phyloP scores from a whole-genome alignment of 768 basidiomycete species.

The Pleurotus platypus region DNA sequence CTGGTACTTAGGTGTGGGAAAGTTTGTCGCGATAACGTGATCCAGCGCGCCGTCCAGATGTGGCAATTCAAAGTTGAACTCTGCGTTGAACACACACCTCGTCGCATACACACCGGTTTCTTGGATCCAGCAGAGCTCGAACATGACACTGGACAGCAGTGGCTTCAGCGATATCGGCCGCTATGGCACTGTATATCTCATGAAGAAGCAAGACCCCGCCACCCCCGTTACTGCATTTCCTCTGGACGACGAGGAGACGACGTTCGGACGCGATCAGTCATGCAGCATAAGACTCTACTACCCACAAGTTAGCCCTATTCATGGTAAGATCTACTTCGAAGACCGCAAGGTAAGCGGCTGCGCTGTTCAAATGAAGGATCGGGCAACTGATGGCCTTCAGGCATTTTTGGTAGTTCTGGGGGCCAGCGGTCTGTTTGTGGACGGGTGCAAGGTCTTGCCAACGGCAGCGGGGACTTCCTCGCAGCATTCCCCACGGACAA shows the following conservation, averaged over 20 bases:
- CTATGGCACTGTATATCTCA: conserved; percentile 61
- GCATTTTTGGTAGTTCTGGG: conserved; percentile 69
- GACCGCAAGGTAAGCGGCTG: conserved; percentile 49
- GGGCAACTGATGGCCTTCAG: conserved; percentile 24
- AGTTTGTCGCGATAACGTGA: conserved; percentile 6
- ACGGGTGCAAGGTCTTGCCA: conserved; percentile 62
- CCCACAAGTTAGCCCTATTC: conserved; percentile 53
- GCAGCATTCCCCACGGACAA: conserved; percentile 37
- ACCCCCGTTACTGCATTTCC: conserved; percentile 63
- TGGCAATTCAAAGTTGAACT: background rate
- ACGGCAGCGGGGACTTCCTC: conserved; percentile 14
- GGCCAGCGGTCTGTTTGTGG: conserved; percentile 50
- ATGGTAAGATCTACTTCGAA: conserved; percentile 67
- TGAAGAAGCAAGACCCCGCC: conserved; percentile 47
- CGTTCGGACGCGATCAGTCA: conserved; percentile 61
- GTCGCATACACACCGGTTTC: background rate
- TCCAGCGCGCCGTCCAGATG: background rate
- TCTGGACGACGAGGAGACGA: conserved; percentile 63
- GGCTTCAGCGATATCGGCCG: conserved; percentile 54
- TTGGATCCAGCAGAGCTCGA: conserved; percentile 8
- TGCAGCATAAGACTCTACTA: conserved; percentile 75
- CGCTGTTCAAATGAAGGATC: too few species aligned
- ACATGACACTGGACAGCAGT: conserved; percentile 33
- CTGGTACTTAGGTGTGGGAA: background rate
- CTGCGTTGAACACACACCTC: background rate